Evolutionary conservation across 441 rosid species (phyloP), one percentile per base, ranked within the genome.

Genomic region (Lepidium campestre): DNA sequence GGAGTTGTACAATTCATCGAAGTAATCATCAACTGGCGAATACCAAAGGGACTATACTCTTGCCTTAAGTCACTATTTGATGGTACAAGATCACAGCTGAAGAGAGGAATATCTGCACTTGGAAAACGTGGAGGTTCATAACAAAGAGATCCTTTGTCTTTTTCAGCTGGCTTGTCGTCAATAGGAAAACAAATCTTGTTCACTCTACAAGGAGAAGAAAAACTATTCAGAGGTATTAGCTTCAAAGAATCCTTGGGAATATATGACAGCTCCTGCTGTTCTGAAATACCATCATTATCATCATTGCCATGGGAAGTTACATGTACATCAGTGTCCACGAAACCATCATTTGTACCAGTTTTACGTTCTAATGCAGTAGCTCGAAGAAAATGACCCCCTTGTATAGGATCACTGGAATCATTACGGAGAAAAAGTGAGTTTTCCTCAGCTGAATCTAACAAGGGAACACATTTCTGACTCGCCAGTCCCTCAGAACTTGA

Each of bases 121-220:
- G 98, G 96, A 77, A 91, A 94, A 57, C 99, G 91, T 53, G 99
- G 99, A 78, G 99, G 99, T 75, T 94, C 98, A 54, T 94, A 94
- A 72, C 88, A 94, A 35, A 94, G 83, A 71, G 90, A 71, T 64
- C 97, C 97, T 57, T 78, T 63, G 72, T 86, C 87, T 62, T 79
- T 76, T 67, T 76, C 81, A 63, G 80, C 80, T 66, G 70, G 71
- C 53, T 73, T 77, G 29, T 74, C 84, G 36, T 72, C 85, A 44
- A 50, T 67, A 32, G 71, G 64, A 57, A 76, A 75, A 42, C 14
- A 27, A 55, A 47, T 68, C 61, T 56, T 68, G 25, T 62, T 68
- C 59, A 68, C 77, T 49, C 65, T 74, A 62, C 54, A 49, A 76
- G 76, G 75, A 34, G 90, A 79, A 67, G 77, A 54, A 65, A 86